These are phyloP conservation scores for Trichophyton equinum DNA, from an alignment of 2,329 filamentous ascomycete genomes.

Conservation along the genomic window DNA sequence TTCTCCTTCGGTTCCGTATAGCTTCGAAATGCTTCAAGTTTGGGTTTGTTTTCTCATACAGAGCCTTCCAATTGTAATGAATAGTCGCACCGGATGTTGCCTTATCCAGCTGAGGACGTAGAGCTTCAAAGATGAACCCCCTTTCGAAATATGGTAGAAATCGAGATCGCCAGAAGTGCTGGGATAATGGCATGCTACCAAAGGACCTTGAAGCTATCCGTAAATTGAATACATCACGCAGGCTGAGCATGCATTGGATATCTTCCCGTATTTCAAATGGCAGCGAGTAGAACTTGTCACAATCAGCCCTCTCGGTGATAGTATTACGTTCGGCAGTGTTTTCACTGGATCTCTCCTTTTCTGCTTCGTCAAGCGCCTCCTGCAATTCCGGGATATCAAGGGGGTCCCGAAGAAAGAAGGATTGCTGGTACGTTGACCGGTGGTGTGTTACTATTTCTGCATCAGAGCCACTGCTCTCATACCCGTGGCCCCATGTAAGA, in stretches of 20 bases:
- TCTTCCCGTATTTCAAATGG: slow-evolving; percentile 15
- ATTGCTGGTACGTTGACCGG: slow-evolving; percentile 5
- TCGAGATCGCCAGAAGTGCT: slow-evolving; percentile 16
- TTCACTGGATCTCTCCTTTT: neutral
- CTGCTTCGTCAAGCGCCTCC: slow-evolving; percentile 1
- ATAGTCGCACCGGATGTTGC: neutral
- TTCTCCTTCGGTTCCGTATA: slow-evolving; percentile 12
- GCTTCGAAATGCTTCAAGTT: neutral
- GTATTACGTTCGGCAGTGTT: neutral
- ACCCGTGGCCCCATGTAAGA: slow-evolving; percentile 14
- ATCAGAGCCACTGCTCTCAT: neutral
- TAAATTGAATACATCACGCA: slow-evolving; percentile 11
- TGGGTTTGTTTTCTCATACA: slow-evolving; percentile 13
- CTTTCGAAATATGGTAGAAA: slow-evolving; percentile 13
- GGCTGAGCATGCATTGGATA: slow-evolving; percentile 13
- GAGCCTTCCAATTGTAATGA: slow-evolving; percentile 16
- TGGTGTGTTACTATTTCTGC: neutral
- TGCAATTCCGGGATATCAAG: slow-evolving; percentile 10
- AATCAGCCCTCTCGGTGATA: slow-evolving; percentile 1
- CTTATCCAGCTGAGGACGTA: neutral
- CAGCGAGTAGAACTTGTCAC: slow-evolving; percentile 13
- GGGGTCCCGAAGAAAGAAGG: slow-evolving; percentile 8
- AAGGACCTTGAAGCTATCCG: slow-evolving; percentile 15
- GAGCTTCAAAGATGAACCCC: slow-evolving; percentile 13
- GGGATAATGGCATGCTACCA: slow-evolving; percentile 13